A percentile compares a stretch with the other conserved stretches of the same genome.
Evolutionary conservation across 495 filamentous ascomycete species (phyloP).

Genomic region (Annulohypoxylon bovei): DNA sequence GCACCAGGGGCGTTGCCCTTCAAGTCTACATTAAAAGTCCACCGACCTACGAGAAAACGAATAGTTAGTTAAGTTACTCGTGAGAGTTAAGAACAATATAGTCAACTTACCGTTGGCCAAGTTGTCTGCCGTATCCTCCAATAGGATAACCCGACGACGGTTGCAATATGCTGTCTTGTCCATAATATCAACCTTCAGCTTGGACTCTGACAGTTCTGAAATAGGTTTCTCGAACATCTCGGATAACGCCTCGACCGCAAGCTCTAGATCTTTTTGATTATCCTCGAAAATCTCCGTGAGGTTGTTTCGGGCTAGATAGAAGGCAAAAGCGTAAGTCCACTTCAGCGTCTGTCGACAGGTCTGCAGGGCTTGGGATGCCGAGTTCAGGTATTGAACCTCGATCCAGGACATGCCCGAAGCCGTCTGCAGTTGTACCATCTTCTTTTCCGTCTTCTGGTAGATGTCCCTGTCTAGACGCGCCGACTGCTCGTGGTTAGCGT

Average conservation of each 20-base stretch:
- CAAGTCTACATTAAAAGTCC: conserved; percentile 60
- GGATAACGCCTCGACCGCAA: conserved; percentile 93
- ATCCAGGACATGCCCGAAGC: conserved; percentile 98
- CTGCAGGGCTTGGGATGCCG: conserved; percentile 92
- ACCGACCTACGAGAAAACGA: conserved; percentile 49
- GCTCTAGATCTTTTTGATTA: conserved; percentile 97
- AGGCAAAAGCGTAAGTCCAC: conserved; percentile 99
- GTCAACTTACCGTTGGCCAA: conserved; percentile 78
- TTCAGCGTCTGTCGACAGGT: conserved; percentile 96
- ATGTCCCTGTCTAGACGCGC: conserved; percentile 97
- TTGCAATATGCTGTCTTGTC: conserved; percentile 98
- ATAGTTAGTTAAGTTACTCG: background rate
- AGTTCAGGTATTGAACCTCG: conserved; percentile 94
- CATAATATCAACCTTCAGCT: conserved; percentile 94
- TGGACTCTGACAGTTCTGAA: conserved; percentile 73
- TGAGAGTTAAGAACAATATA: background rate
- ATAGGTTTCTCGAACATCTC: conserved; percentile 98
- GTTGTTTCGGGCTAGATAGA: conserved; percentile 94
- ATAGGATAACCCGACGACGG: conserved; percentile 85
- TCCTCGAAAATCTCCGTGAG: conserved; percentile 97
- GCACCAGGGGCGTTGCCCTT: conserved; percentile 32
- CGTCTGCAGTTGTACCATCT: conserved; percentile 95
- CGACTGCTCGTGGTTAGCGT: conserved; percentile 98
- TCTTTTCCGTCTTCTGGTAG: conserved; percentile 95
- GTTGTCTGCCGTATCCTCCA: conserved; percentile 91